A percentile compares a stretch with the other conserved stretches of the same genome.
Evolutionary conservation across 306 rosid species (phyloP).

Genomic region (Gleditsia sinensis): DNA sequence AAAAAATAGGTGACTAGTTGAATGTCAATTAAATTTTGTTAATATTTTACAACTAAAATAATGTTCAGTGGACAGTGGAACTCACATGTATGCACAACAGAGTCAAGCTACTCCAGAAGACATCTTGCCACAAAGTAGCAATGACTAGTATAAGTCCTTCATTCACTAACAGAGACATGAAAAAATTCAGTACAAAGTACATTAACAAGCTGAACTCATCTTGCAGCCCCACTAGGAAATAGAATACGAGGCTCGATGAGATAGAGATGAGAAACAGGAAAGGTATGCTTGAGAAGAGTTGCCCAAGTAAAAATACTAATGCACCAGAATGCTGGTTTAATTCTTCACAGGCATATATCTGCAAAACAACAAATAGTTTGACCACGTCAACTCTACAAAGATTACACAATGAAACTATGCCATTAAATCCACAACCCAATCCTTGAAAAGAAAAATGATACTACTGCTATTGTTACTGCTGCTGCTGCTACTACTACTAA

Average conservation of each 20-base stretch:
- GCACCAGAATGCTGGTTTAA: slow-evolving; percentile 87
- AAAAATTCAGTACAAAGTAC: slow-evolving; percentile 97
- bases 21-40: neutral
- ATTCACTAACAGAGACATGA: slow-evolving; percentile 81
- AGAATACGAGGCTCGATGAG: slow-evolving; percentile 88
- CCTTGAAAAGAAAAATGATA: neutral
- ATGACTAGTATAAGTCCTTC: slow-evolving; percentile 86
- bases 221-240: slow-evolving; percentile 82
- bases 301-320: slow-evolving; percentile 82
- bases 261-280: slow-evolving; percentile 96
- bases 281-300: slow-evolving; percentile 94
- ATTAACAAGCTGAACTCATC: slow-evolving; percentile 94
- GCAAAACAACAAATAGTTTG: slow-evolving; percentile 43
- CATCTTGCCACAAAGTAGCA: slow-evolving; percentile 74
- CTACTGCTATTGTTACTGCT: neutral
- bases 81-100: slow-evolving; percentile 81
- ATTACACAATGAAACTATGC: neutral
- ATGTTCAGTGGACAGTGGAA: slow-evolving; percentile 5
- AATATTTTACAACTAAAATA: neutral
- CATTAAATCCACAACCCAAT: slow-evolving; percentile 11
- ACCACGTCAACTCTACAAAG: slow-evolving; percentile 11
- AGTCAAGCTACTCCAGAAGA: slow-evolving; percentile 86
- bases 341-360: slow-evolving; percentile 87
- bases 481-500: neutral
- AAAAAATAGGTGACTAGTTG: neutral